Evolutionary conservation across 768 basidiomycete species (phyloP), one percentile per base, ranked within the genome.

Genomic region (Roridomyces roridus): DNA sequence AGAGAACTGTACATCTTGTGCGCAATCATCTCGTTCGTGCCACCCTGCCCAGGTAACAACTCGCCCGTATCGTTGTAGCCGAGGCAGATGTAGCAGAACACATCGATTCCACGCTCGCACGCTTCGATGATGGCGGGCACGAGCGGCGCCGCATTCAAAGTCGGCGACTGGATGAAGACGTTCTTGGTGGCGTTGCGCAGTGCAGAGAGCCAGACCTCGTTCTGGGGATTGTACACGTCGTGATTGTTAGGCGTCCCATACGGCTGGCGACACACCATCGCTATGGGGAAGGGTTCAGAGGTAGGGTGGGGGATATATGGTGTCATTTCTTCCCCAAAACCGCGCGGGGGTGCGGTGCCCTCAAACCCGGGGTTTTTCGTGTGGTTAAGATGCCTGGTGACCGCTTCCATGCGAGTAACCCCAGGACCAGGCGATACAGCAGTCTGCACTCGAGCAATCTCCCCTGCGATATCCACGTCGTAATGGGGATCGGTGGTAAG

Each of bases 151-250:
- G 89, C 87, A 57, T 91, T 90, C 56, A 89, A 80, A 8, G 86
- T 88, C 1, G 89, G 89, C 0, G 86, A 84, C 77, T 91, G 89
- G 51, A 90, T 85, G 72, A 90, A 88, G n/a, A 89, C 79, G 46
- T 71, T 81, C 64, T 79, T 79, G 66, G 79, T 71, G 8, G 88
- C 87, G 54, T 84, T 82, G 51, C 80, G 74, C 63, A 89, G 76
- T 3, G 78, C 88, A 20, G 85, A 82, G 36, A 90, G 76, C 86
- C 87, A 89, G 6, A 87, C 86, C 8, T 79, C 79, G 56, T 87
- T 85, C 68, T 90, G 88, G 3, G 87, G 83, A 76, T 79, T 78
- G 31, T 79, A 71, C 50, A 81, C 72, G 48, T 68, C 69, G 18
- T 75, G 70, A 65, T 77, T 79, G n/a, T 78, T 79, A 11, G 81